phyloP scores from a whole-genome alignment of 371 early-diverging fungal genomes.

The Smittium mucronatum region DNA sequence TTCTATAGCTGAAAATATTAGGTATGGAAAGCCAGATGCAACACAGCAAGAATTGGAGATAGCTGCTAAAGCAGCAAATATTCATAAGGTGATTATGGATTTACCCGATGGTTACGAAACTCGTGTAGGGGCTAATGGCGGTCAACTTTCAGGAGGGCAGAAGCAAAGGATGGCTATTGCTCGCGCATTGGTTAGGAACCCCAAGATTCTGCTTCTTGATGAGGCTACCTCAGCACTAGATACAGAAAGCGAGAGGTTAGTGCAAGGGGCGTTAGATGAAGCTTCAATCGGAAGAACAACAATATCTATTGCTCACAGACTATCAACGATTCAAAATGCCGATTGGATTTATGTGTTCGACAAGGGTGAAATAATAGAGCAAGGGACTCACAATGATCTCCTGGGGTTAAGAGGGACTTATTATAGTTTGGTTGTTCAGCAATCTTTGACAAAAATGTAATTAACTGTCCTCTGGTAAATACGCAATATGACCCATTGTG shows the following conservation, averaged over 20 bases:
- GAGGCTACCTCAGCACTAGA: constrained; percentile 38
- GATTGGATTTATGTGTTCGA: no score
- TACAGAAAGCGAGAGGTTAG: constrained; percentile 26
- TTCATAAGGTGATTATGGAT: constrained; percentile 45
- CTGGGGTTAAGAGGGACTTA: no score
- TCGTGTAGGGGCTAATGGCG: constrained; percentile 56
- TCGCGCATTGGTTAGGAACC: constrained; percentile 40
- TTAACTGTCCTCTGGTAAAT: no score
- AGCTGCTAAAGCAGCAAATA: constrained; percentile 45
- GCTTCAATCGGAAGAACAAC: constrained; percentile 36
- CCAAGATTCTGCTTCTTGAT: constrained; percentile 33
- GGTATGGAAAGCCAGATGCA: constrained; percentile 43
- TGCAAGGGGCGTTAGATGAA: constrained; percentile 36
- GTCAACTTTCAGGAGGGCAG: no score
- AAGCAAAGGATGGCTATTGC: constrained; percentile 58
- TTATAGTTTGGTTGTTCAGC: no score
- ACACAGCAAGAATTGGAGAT: constrained; percentile 39
- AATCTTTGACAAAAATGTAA: no score
- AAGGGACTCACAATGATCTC: no score
- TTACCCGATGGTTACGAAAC: constrained; percentile 54
- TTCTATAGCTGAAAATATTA: constrained; percentile 55
- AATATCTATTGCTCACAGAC: constrained; percentile 34
- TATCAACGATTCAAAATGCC: no score
- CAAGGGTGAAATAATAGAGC: no score
- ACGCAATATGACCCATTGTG: no score